These are phyloP conservation scores for Vitis vinifera DNA, from an alignment of 164 flowering plant species.

Conservation along the genomic window DNA sequence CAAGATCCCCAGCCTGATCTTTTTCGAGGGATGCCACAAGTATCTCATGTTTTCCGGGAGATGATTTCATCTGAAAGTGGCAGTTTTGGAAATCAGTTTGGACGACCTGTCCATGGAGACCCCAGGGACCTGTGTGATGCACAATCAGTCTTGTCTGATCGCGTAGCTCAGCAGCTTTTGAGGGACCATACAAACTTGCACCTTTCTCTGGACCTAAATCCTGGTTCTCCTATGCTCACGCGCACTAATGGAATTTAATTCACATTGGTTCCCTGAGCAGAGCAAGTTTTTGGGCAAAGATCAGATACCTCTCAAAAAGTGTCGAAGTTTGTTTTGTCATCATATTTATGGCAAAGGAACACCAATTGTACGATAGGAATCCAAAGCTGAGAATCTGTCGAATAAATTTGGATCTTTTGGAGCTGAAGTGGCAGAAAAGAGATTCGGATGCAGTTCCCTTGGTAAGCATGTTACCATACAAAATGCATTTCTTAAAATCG, in stretches of 20 bases:
- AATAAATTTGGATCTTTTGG: constrained; percentile 2
- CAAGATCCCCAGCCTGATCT: constrained; percentile 24
- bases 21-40: constrained; percentile 15
- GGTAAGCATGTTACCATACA: no score
- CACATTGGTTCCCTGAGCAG: background rate
- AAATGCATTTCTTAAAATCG: no score
- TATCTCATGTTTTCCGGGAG: constrained; percentile 20
- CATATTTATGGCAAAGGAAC: no score
- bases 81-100: constrained; percentile 13
- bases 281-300: background rate
- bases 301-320: no score
- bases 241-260: constrained; percentile 8
- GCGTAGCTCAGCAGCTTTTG: no score
- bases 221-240: constrained; percentile 6
- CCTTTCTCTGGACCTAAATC: constrained; percentile 19
- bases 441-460: no score
- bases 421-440: constrained; percentile 1
- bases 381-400: no score
- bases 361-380: no score
- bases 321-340: no score
- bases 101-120: constrained; percentile 9
- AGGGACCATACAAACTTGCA: constrained; percentile 21
- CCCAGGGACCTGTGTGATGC: no score
- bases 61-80: constrained; percentile 11
- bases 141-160: no score